phyloP scores from a whole-genome alignment of 2,329 filamentous ascomycete species.

The Aureobasidium musti region DNA sequence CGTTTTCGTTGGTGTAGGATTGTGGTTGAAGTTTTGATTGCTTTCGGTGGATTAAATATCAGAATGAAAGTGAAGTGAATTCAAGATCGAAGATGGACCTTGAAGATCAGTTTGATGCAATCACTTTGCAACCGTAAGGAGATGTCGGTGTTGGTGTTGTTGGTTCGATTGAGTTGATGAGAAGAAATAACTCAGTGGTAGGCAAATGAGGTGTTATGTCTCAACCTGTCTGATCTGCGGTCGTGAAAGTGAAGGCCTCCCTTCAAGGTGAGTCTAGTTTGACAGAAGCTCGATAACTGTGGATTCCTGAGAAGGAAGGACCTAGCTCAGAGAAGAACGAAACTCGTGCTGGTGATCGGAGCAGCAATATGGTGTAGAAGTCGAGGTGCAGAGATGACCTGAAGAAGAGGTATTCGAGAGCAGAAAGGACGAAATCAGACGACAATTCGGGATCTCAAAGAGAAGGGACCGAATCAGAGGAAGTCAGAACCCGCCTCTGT shows the following conservation, averaged over 20 bases:
- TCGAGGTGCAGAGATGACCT: neutral
- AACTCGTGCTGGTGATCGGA: neutral
- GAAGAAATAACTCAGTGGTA: no score
- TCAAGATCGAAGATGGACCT: no score
- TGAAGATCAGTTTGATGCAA: no score
- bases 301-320: neutral
- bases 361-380: neutral
- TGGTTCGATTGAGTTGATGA: no score
- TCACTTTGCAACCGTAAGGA: neutral
- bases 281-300: neutral
- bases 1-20: neutral
- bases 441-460: no score
- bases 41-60: no score
- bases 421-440: neutral
- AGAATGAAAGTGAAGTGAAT: no score
- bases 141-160: neutral
- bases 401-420: neutral
- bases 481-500: no score
- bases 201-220: no score
- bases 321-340: neutral
- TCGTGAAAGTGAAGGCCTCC: no score
- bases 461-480: no score
- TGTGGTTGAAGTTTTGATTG: neutral
- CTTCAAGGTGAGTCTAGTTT: neutral
- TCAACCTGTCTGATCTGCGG: no score